Percentiles rank a stretch among this genome's conserved stretches.
Evolutionary conservation across 768 basidiomycete species (phyloP).

Genomic region (Naganishia antarctica): DNA sequence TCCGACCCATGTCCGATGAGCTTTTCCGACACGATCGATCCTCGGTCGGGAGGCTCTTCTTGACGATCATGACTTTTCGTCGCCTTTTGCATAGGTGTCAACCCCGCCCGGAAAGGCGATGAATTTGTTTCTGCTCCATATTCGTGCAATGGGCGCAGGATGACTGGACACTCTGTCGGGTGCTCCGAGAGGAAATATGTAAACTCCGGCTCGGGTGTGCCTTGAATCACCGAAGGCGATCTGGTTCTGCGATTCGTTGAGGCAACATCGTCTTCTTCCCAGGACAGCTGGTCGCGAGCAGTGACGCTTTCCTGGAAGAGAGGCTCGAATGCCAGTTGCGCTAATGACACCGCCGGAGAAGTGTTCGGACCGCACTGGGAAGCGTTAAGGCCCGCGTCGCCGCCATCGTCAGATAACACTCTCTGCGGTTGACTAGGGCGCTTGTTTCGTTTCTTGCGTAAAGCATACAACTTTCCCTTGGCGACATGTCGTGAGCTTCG

Average conservation of each 20-base stretch:
- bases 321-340: background rate
- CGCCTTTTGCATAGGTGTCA: too few species aligned
- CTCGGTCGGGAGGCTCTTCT: too few species aligned
- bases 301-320: background rate
- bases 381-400: background rate
- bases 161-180: too few species aligned
- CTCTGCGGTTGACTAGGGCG: background rate
- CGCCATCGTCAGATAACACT: too few species aligned
- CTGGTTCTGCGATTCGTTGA: background rate
- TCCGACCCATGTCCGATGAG: too few species aligned
- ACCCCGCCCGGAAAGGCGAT: too few species aligned
- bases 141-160: too few species aligned
- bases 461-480: background rate
- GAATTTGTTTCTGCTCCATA: too few species aligned
- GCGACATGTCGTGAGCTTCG: background rate
- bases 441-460: slow-evolving; percentile 5
- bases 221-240: slow-evolving; percentile 17
- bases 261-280: background rate
- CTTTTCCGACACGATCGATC: too few species aligned
- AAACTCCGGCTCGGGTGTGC: slow-evolving; percentile 4
- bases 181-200: background rate
- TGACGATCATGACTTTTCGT: too few species aligned
- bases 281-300: background rate
- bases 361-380: background rate
- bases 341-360: background rate